Evolutionary conservation across 2,329 filamentous ascomycete species (phyloP), one percentile per base, ranked within the genome.

Genomic region (Incumbomyces delicatus): DNA sequence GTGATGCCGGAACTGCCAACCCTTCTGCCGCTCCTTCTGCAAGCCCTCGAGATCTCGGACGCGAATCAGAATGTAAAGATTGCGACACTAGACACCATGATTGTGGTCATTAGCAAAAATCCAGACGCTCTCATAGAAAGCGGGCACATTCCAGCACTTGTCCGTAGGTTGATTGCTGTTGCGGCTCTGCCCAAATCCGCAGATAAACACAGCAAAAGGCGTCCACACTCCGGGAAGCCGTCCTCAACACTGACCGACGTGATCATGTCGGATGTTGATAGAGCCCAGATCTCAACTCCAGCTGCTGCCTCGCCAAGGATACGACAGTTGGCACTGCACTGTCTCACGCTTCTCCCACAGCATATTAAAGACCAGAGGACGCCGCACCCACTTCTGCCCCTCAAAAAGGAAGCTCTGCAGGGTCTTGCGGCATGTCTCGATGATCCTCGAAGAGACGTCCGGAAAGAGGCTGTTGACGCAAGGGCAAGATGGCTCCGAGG

Each of bases 391-490:
- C 65, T 83, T 6, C 58, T 83, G 14, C 73, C 75, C 7, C 75
- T 77, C 48, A 73, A 77, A 54, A 66, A 66, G 41, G 68, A 74
- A 41, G 78, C 83, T 7, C 66, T 80, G 40, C 74, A 74, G 57
- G 68, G 71, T 17, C 61, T 84, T 56, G 65, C 70, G 37, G 60
- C 57, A 13, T 72, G 75, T 20, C 58, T 84, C 52, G 80, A 84
- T 65, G 80, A 84, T 62, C 66, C 67, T 29, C 82, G 78, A 64
- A 66, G 80, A 51, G 71, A 72, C 58, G 80, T 84, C 8, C 69
- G 80, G 35, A 73, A 75, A 51, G 76, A 77, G 49, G 80, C 78
- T 12, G 78, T 82, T 20, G 73, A 72, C 64, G 80, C 78, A 51
- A 63, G 77, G 43, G 72, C 67, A n/a, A 74, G 69, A 46, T 83